These are phyloP conservation scores for Glycine soja DNA, from an alignment of 306 rosid genomes.

Conservation along the genomic window DNA sequence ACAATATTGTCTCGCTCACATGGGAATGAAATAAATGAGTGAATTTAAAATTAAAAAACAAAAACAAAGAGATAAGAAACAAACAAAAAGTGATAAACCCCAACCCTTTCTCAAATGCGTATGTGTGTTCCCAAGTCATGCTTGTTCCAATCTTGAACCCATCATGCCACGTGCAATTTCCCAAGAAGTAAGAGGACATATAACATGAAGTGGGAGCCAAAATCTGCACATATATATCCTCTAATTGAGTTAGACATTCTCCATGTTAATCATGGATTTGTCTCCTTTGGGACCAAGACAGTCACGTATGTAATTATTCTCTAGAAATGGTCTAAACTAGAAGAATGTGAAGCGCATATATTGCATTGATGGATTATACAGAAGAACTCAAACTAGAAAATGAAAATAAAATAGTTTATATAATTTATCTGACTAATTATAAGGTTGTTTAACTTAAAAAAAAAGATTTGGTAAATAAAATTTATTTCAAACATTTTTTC, in stretches of 20 bases:
- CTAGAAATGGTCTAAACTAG: neutral
- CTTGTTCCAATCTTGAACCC: neutral
- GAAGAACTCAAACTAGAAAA: neutral
- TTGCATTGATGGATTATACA: neutral
- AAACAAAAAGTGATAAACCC: conserved; percentile 24
- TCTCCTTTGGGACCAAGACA: neutral
- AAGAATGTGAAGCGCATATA: neutral
- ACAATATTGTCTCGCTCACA: conserved; percentile 11
- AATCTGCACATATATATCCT: neutral
- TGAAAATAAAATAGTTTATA: neutral
- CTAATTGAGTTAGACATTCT: conserved; percentile 21
- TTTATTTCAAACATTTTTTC: neutral
- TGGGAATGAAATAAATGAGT: conserved; percentile 15
- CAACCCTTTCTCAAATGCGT: neutral
- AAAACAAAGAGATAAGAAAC: neutral
- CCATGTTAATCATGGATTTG: conserved; percentile 20
- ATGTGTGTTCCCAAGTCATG: neutral
- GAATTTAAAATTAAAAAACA: conserved; percentile 5
- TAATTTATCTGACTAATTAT: neutral
- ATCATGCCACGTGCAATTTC: conserved; percentile 24
- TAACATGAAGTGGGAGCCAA: conserved; percentile 54
- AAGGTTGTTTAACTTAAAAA: neutral
- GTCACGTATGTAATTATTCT: neutral
- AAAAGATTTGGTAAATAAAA: neutral
- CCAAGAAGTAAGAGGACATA: conserved; percentile 40